Evolutionary conservation across 345 rosid species (phyloP), one percentile per base, ranked within the genome.

Genomic region (Salix brachista): DNA sequence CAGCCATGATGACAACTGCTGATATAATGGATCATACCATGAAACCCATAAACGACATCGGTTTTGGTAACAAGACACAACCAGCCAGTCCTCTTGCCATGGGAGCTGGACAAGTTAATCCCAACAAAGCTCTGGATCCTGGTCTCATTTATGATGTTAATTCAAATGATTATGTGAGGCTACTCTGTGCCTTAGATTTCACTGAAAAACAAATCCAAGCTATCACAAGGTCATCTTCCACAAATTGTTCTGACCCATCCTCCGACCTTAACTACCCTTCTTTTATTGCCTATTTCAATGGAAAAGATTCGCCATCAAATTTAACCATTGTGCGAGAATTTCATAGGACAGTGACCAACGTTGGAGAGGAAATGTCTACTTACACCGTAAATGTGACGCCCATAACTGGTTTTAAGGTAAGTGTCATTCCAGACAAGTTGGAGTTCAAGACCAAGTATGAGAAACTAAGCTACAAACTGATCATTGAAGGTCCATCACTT

Each of bases 1-100:
- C 91, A 2, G 94, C 91, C 54, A 82, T 90, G 66, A 87, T 90
- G 88, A 90, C 90, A 8, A 87, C 91, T 3, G 75, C 89, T 0
- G 82, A 84, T 69, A 61, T 72, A 23, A 14, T 1, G 17, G 90
- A 90, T 71, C 82, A 83, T 70, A 77, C 76, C 2, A n/a, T 60
- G 1, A 19, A 14, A 26, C 73, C 81, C 1, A 76, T 80, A 32
- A 46, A 60, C 61, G 83, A 88, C 65, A 18, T 30, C 17, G 89
- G 86, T 21, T 28, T 42, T 0, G 21, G 42, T 17, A 68, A 74
- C 42, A 54, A n/a, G 25, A n/a, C 1, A 23, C 2, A 25, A 8
- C 81, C 84, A 0, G 90, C 91, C 1, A 76, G 65, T 60, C 90
- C 90, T 69, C 72, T 85, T 3, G 89, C 81, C 17, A 85, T 90